Evolutionary conservation across 768 basidiomycete species (phyloP), one percentile per base, ranked within the genome.

Genomic region (Suillus weaverae): DNA sequence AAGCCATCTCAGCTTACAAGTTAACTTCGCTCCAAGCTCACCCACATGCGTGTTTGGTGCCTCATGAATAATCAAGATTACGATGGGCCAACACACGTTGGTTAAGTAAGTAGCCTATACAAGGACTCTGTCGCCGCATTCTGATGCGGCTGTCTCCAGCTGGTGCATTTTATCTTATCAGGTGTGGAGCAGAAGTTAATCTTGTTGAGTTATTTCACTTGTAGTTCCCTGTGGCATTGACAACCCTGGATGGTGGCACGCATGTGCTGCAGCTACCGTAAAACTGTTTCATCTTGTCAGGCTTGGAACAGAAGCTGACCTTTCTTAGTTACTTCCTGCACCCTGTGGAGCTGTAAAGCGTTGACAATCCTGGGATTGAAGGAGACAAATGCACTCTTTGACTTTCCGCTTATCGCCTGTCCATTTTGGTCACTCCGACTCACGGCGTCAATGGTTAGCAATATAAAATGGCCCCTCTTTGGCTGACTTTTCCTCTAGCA

Each of bases 391-490:
- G 44, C 10, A 46, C 43, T 3, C 22, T 26, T 48, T 22, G 22
- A 6, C 22, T 26, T 22, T 30, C 50, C 26, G 26, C 26, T 51
- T 30, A 16, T 48, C 6, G 8, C 18, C 8, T 51, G 0, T 30
- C n/a, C 20, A n/a, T 46, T 46, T 10, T 20, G 10, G 44, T 39
- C 33, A 48, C n/a, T 48, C 22, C 11, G 46, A 48, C 46, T 13
- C 26, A 51, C 30, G 20, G 4, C n/a, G 4, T n/a, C n/a, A n/a
- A 46, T 32, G 30, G 9, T 9, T 4, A 53, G 9, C 51, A 32
- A 53, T 32, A 53, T 53, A 53, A 53, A 53, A 53, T 53, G 51
- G 18, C 30, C 51, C 51, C 51, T 53, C 51, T 20, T 32, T 53
- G 9, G 4, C 51, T 53, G 30, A 2, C 30, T 18, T 32, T 50